Conservation (phyloP, 2,329 filamentous ascomycete species). For the Cladobotryum protrusum region DNA sequence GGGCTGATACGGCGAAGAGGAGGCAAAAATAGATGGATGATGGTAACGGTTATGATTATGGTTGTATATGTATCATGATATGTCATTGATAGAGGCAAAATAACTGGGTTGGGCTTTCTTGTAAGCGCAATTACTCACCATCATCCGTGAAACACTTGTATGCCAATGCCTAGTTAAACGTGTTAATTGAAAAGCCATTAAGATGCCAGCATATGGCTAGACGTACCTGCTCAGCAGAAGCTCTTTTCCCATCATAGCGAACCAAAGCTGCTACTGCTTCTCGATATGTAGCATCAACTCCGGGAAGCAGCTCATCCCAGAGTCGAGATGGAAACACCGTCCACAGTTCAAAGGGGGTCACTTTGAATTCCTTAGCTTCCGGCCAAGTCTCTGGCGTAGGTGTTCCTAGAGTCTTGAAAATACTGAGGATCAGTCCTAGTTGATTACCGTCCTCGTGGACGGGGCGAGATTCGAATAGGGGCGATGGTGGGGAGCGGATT, state of each 20-base stretch:
- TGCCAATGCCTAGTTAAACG: constrained; percentile 16
- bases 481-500: constrained; percentile 45
- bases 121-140: not conserved
- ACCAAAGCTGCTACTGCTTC: constrained; percentile 64
- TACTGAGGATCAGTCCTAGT: constrained; percentile 80
- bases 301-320: constrained; percentile 67
- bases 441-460: constrained; percentile 79
- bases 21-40: constrained; percentile 20
- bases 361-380: constrained; percentile 59
- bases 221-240: constrained; percentile 51
- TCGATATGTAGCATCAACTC: constrained; percentile 50
- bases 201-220: not conserved
- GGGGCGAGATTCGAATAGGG: constrained; percentile 74
- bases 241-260: constrained; percentile 63
- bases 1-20: constrained; percentile 34
- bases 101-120: no score
- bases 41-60: not conserved
- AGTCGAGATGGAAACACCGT: constrained; percentile 58
- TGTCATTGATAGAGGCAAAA: no score
- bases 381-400: constrained; percentile 79
- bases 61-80: not conserved
- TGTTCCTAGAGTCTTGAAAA: constrained; percentile 87
- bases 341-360: constrained; percentile 88
- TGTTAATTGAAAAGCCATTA: constrained; percentile 4
- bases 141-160: constrained; percentile 13